These are phyloP conservation scores for Daldinia grandis DNA, from an alignment of 495 filamentous ascomycete species.

Conservation along the genomic window DNA sequence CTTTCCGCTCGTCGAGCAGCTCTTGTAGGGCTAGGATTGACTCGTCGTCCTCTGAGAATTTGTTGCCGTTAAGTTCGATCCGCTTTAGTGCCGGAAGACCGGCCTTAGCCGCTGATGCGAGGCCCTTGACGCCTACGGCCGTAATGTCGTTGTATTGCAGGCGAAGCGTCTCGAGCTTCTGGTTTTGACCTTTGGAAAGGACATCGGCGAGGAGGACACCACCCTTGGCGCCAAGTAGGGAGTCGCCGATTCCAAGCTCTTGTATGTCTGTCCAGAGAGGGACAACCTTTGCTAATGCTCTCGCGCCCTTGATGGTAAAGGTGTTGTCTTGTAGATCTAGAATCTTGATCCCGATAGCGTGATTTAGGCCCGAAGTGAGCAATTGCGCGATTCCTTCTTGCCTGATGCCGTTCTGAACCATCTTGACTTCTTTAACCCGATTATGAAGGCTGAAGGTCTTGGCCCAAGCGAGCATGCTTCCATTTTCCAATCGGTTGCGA, in stretches of 20 bases:
- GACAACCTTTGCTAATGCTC: slow-evolving; percentile 77
- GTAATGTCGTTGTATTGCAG: slow-evolving; percentile 97
- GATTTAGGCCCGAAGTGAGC: slow-evolving; percentile 76
- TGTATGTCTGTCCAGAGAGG: slow-evolving; percentile 75
- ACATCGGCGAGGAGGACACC: slow-evolving; percentile 75
- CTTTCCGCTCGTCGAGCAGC: slow-evolving; percentile 66
- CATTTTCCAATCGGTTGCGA: slow-evolving; percentile 93
- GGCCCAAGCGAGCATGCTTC: slow-evolving; percentile 95
- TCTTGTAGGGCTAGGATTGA: slow-evolving; percentile 60
- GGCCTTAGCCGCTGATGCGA: slow-evolving; percentile 70
- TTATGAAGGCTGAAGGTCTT: slow-evolving; percentile 82
- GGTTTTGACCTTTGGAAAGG: slow-evolving; percentile 76
- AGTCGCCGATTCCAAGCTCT: slow-evolving; percentile 91
- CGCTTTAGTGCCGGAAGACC: slow-evolving; percentile 76
- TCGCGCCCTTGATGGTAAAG: slow-evolving; percentile 83
- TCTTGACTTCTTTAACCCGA: slow-evolving; percentile 84
- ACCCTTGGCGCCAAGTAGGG: slow-evolving; percentile 81
- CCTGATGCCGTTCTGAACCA: slow-evolving; percentile 98
- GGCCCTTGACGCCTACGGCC: slow-evolving; percentile 70
- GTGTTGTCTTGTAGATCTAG: slow-evolving; percentile 98
- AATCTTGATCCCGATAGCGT: slow-evolving; percentile 69
- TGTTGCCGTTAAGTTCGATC: slow-evolving; percentile 95
- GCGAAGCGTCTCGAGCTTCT: slow-evolving; percentile 77
- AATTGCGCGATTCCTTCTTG: slow-evolving; percentile 87
- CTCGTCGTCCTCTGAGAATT: slow-evolving; percentile 85